Conservation (phyloP, 768 basidiomycete genomes). For the Hericium alpestre region DNA sequence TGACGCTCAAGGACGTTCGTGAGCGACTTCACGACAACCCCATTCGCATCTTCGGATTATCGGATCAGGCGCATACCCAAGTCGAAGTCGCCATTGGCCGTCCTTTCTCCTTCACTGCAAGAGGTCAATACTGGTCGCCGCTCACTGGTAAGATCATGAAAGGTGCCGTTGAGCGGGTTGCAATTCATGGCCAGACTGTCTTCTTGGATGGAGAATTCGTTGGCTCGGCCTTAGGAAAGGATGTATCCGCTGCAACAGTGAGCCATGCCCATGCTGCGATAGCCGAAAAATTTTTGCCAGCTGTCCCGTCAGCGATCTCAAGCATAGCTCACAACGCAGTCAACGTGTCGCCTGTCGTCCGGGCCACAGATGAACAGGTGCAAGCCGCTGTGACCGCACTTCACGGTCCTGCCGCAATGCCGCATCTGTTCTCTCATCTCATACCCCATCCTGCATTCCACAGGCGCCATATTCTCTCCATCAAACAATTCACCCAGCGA, state of each 20-base stretch:
- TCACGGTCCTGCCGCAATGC: conserved; percentile 23
- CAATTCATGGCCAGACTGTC: conserved; percentile 79
- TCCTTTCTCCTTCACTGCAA: conserved; percentile 41
- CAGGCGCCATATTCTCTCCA: conserved; percentile 84
- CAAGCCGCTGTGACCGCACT: conserved; percentile 6
- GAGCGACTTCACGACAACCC: conserved; percentile 88
- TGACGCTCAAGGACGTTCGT: conserved; percentile 77
- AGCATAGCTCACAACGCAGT: background rate
- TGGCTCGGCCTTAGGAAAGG: conserved; percentile 50
- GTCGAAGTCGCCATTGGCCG: conserved; percentile 91
- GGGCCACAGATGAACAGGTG: conserved; percentile 1
- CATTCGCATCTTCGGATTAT: conserved; percentile 79
- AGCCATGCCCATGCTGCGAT: conserved; percentile 2
- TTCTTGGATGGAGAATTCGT: conserved; percentile 78
- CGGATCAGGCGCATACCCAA: conserved; percentile 76
- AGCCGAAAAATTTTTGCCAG: background rate
- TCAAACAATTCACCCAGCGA: conserved; percentile 83
- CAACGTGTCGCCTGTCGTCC: background rate
- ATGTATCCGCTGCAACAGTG: conserved; percentile 48
- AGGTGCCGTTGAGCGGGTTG: conserved; percentile 82
- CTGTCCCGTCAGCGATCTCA: background rate
- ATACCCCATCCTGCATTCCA: conserved; percentile 80
- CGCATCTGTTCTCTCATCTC: conserved; percentile 36
- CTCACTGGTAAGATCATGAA: conserved; percentile 49
- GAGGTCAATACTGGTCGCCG: conserved; percentile 69